phyloP scores from a whole-genome alignment of 768 basidiomycete species.

The Gymnopilus dilepis region DNA sequence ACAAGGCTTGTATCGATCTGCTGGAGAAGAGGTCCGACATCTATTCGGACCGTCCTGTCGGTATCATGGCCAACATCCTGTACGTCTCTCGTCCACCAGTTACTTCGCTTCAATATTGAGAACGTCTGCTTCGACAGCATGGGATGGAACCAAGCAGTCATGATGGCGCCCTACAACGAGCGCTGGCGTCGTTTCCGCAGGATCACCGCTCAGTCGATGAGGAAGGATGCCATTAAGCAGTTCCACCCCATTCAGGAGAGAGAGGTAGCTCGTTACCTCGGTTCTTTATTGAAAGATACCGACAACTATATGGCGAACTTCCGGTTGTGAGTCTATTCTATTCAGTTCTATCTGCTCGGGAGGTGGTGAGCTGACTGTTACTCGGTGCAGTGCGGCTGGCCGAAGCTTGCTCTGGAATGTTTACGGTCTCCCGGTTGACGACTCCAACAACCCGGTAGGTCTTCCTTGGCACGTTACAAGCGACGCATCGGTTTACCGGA shows the following conservation, averaged over 20 bases:
- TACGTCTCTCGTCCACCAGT: background rate
- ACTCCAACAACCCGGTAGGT: constrained; percentile 28
- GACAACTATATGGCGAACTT: constrained; percentile 31
- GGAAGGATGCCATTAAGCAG: constrained; percentile 26
- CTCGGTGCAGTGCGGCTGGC: constrained; percentile 27
- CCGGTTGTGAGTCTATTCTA: constrained; percentile 28
- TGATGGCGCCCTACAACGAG: constrained; percentile 31
- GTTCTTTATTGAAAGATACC: constrained; percentile 25
- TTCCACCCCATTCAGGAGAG: constrained; percentile 30
- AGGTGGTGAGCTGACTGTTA: background rate
- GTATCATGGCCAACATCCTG: constrained; percentile 25
- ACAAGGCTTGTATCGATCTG: constrained; percentile 30
- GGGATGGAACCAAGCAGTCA: constrained; percentile 29
- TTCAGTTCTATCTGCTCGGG: background rate
- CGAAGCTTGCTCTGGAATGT: constrained; percentile 28
- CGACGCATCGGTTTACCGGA: background rate
- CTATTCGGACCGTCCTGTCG: constrained; percentile 32
- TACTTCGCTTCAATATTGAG: background rate
- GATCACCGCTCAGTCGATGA: constrained; percentile 30
- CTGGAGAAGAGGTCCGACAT: constrained; percentile 34
- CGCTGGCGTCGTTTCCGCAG: constrained; percentile 34
- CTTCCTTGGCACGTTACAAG: background rate
- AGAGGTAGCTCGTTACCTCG: constrained; percentile 27
- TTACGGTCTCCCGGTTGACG: constrained; percentile 33
- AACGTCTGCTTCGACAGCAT: constrained; percentile 19